A percentile compares a stretch with the other conserved stretches of the same genome.
Conservation (phyloP, 2,329 filamentous ascomycete species). For the Helotiales sp. region DNA sequence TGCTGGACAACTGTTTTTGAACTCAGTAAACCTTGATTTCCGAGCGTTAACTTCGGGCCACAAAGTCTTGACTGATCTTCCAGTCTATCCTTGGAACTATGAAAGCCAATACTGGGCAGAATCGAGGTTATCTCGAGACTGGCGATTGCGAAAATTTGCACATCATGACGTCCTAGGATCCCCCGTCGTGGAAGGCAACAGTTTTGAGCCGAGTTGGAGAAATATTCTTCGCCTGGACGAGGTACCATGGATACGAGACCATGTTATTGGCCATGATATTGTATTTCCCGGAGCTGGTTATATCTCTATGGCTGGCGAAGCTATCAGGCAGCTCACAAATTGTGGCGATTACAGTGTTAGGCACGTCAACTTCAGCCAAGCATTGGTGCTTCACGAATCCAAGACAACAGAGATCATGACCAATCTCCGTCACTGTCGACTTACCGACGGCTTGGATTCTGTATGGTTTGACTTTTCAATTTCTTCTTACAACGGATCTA, state of each 20-base stretch:
- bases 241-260: not conserved
- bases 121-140: not conserved
- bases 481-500: conserved; percentile 1
- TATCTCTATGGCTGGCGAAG: not conserved
- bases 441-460: conserved; percentile 24
- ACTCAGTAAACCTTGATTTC: not conserved
- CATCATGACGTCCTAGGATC: not conserved
- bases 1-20: not conserved
- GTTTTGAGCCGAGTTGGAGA: not conserved
- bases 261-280: not conserved
- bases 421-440: conserved; percentile 22
- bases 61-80: not conserved
- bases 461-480: conserved; percentile 11
- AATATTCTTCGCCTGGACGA: not conserved
- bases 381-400: conserved; percentile 21
- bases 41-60: not conserved
- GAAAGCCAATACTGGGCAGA: not conserved
- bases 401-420: conserved; percentile 30
- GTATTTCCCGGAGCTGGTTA: not conserved
- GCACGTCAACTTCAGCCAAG: not conserved
- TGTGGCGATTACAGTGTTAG: not conserved
- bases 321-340: not conserved
- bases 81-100: not conserved
- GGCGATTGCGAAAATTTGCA: not conserved
- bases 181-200: not conserved